A percentile compares a stretch with the other conserved stretches of the same genome.
phyloP scores from a whole-genome alignment of 2,329 filamentous ascomycete genomes.

The Onygenales sp. region DNA sequence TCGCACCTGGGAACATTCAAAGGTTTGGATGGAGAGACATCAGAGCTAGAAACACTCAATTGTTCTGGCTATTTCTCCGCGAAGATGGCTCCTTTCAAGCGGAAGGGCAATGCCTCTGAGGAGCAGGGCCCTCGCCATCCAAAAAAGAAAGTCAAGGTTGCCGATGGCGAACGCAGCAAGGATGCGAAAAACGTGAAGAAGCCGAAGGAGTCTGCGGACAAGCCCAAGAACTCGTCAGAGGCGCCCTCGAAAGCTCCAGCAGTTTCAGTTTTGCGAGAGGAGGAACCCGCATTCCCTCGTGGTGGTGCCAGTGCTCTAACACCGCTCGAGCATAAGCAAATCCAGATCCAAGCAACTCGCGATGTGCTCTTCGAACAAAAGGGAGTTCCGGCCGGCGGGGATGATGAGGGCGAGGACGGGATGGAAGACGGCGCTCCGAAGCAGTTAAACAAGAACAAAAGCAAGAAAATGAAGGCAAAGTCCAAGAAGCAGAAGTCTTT shows the following conservation, averaged over 20 bases:
- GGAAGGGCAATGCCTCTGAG: constrained; percentile 33
- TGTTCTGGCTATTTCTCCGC: constrained; percentile 2
- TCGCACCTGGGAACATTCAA: not conserved
- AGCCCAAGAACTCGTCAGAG: constrained; percentile 10
- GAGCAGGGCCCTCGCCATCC: constrained; percentile 25
- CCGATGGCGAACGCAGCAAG: constrained; percentile 25
- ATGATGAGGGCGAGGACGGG: constrained; percentile 15
- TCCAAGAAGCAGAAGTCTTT: constrained; percentile 44
- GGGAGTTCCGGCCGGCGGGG: constrained; percentile 40
- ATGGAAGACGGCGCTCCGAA: constrained; percentile 16
- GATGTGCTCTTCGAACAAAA: constrained; percentile 86
- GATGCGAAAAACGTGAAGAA: constrained; percentile 24
- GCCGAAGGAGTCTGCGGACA: constrained; percentile 12
- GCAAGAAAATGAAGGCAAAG: constrained; percentile 39
- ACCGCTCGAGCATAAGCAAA: constrained; percentile 91
- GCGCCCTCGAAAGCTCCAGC: constrained; percentile 6
- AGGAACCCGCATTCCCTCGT: constrained; percentile 84
- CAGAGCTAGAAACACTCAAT: not conserved
- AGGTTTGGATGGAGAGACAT: not conserved
- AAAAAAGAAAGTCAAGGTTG: constrained; percentile 33
- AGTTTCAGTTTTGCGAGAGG: constrained; percentile 51
- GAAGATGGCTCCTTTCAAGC: constrained; percentile 37
- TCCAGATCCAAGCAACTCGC: constrained; percentile 82
- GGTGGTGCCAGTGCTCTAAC: constrained; percentile 86
- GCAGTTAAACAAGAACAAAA: constrained; percentile 37